Percentiles rank a stretch among this genome's conserved stretches.
These are phyloP conservation scores for Globisporangium emineosum DNA, from an alignment of 352 stramenopile genomes.

Conservation along the genomic window DNA sequence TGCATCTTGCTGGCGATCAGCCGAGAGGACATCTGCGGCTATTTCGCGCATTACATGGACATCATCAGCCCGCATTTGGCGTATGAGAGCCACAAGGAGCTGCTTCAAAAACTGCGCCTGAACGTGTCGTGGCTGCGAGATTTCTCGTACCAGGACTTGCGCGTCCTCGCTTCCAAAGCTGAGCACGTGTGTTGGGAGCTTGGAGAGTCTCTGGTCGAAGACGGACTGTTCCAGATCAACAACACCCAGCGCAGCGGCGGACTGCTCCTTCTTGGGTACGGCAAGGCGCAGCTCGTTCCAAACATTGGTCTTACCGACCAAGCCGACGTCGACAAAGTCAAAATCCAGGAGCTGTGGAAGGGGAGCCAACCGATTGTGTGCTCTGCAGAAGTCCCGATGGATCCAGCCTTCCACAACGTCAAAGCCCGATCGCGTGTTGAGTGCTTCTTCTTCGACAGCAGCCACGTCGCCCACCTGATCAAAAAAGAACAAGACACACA, in stretches of 20 bases:
- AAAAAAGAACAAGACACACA: slow-evolving; percentile 5
- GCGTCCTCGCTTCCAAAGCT: slow-evolving; percentile 38
- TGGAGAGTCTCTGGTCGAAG: slow-evolving; percentile 42
- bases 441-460: slow-evolving; percentile 53
- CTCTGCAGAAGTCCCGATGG: slow-evolving; percentile 18
- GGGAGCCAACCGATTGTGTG: slow-evolving; percentile 29
- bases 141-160: slow-evolving; percentile 56
- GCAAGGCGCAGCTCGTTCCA: slow-evolving; percentile 25
- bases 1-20: slow-evolving; percentile 53
- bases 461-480: slow-evolving; percentile 24
- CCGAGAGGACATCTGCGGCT: slow-evolving; percentile 51
- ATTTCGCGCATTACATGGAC: slow-evolving; percentile 66
- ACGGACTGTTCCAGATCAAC: slow-evolving; percentile 28
- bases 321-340: slow-evolving; percentile 8
- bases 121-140: slow-evolving; percentile 38
- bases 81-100: slow-evolving; percentile 48
- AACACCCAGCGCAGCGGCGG: slow-evolving; percentile 24
- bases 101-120: slow-evolving; percentile 39
- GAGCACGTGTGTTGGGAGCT: slow-evolving; percentile 37
- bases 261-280: slow-evolving; percentile 29
- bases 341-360: slow-evolving; percentile 32
- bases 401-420: slow-evolving; percentile 24
- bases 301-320: slow-evolving; percentile 12
- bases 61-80: slow-evolving; percentile 55
- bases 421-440: slow-evolving; percentile 43